Conservation (phyloP, 257 asterid species). For the Solanum neorickii region DNA sequence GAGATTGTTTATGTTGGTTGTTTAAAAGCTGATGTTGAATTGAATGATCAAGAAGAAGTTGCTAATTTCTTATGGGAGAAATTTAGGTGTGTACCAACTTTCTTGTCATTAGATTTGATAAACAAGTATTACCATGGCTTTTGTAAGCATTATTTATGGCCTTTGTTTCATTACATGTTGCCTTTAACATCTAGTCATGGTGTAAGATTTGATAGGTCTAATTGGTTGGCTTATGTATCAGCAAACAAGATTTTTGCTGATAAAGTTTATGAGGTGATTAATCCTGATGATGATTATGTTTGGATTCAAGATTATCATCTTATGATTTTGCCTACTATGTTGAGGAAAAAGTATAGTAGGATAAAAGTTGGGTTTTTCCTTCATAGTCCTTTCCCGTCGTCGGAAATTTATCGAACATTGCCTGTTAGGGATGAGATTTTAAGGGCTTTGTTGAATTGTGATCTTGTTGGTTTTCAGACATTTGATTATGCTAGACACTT, state of each 20-base stretch:
- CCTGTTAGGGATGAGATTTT: slow-evolving; percentile 83
- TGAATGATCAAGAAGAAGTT: slow-evolving; percentile 71
- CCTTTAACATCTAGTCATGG: slow-evolving; percentile 64
- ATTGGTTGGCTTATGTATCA: slow-evolving; percentile 72
- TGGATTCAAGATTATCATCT: slow-evolving; percentile 90
- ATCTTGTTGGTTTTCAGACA: slow-evolving; percentile 78
- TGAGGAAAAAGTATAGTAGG: slow-evolving; percentile 52
- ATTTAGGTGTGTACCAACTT: slow-evolving; percentile 79
- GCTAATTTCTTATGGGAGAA: slow-evolving; percentile 46
- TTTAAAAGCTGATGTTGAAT: slow-evolving; percentile 42
- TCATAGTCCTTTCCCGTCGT: slow-evolving; percentile 70
- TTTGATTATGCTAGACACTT: slow-evolving; percentile 94
- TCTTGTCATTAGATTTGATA: slow-evolving; percentile 39
- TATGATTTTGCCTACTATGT: slow-evolving; percentile 74
- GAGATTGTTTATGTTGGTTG: slow-evolving; percentile 64
- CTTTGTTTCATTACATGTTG: slow-evolving; percentile 73
- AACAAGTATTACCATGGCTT: slow-evolving; percentile 67
- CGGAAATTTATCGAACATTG: slow-evolving; percentile 70
- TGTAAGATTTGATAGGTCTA: slow-evolving; percentile 49
- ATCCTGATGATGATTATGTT: slow-evolving; percentile 69
- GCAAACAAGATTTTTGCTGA: slow-evolving; percentile 81
- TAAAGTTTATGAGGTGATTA: slow-evolving; percentile 69
- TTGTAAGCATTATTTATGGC: slow-evolving; percentile 80
- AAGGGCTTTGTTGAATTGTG: slow-evolving; percentile 74
- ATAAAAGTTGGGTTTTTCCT: slow-evolving; percentile 74